These are phyloP conservation scores for Ganoderma multipileum DNA, from an alignment of 1,284 basidiomycete genomes.

Conservation along the genomic window DNA sequence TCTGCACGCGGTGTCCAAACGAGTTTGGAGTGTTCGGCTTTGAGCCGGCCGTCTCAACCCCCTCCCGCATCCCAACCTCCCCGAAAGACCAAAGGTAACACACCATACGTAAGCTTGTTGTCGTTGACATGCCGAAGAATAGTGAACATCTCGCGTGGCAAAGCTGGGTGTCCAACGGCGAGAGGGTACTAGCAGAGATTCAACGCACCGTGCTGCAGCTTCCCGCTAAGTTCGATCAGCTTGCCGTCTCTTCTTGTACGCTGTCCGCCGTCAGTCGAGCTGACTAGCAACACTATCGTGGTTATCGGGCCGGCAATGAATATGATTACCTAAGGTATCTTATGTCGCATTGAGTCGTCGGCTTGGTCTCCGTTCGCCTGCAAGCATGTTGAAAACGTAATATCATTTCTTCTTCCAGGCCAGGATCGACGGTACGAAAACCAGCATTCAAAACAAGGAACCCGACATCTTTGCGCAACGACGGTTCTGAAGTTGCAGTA, in stretches of 20 bases:
- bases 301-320: background rate
- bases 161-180: background rate
- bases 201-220: background rate
- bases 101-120: too few relatives aligned
- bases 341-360: background rate
- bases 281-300: background rate
- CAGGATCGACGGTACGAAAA: background rate
- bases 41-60: background rate
- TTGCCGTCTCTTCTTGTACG: background rate
- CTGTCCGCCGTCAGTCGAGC: background rate
- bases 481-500: background rate
- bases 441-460: background rate
- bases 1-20: background rate
- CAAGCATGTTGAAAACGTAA: background rate
- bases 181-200: background rate
- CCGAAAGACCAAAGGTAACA: background rate
- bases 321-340: background rate
- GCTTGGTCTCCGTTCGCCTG: background rate
- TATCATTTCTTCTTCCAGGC: background rate
- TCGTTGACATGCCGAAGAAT: too few relatives aligned
- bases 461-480: background rate
- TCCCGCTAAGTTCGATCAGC: background rate
- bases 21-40: background rate
- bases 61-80: background rate
- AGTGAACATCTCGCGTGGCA: background rate